Base-by-base conservation (phyloP, 2,329 filamentous ascomycete genomes). In the Fusarium sp. region DNA sequence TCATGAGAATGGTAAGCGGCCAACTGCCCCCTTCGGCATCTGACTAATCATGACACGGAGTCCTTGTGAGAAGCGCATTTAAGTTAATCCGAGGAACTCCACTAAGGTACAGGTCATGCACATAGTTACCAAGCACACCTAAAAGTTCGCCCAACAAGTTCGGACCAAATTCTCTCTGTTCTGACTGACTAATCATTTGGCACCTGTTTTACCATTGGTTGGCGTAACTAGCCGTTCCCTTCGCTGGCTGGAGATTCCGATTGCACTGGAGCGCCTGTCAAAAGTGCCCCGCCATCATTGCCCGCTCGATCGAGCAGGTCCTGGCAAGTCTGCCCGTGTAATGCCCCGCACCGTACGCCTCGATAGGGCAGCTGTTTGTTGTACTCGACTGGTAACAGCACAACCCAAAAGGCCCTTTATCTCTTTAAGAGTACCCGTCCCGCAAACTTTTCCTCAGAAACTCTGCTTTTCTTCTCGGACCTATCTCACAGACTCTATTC, bases 401-500 rank as follows among this genome's bases (percentile, higher is more conserved):
- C 63, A 73, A 72, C 67, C 71, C 70, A 78, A 73, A 74, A 77
- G 74, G 60, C 68, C 74, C 66, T 75, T 77, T 66, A 68, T 74
- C 73, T 72, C 72, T 65, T 73, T 75, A 54, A 76, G 63, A 63
- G 47, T 62, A 68, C 47, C 66, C 66, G 60, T 75, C 69, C 60
- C 58, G 65, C 71, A 65, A 38, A 62, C 59, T 64, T 74, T 72
- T 69, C 63, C 60, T 55, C 62, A 41, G 58, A 66, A 56, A 41
- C 50, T 66, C 59, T 64, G 69, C 58, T 48, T 66, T 68, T 72
- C 72, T 65, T 72, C 73, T 69, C 83, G 84, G 75, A 76, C 83
- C 22, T 90, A 90, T 75, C 85, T 90, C 41, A 87, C 87, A 79
- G 83, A 87, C 76, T 83, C 87, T 73, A 81, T 89, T 76, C 85